Evolutionary conservation across 2,329 filamentous ascomycete genomes (phyloP), one percentile per base, ranked within the genome.

Genomic region (Xylogone sp.): DNA sequence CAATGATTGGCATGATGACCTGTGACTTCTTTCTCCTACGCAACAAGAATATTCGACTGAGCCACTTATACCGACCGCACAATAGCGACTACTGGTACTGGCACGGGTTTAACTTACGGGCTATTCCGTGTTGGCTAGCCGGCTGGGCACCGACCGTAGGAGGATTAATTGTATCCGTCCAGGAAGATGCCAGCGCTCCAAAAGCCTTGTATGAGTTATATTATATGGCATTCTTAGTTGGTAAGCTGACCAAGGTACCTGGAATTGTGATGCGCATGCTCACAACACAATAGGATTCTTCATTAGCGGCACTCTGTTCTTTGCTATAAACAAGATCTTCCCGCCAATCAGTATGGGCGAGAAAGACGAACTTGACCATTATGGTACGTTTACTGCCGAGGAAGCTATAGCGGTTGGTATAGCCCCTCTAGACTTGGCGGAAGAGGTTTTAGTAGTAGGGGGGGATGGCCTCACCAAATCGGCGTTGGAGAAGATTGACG

Each of bases 11-110:
- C 0, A 81, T 84, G 54, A 75, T 82, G 69, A 66, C 76, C 2
- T 73, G 70, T 24, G 79, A 84, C 52, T 84, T 76, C 56, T 83
- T 78, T 75, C 59, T 79, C 24, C 62, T 83, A 69, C 66, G 73
- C 6, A 50, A 58, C 12, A 53, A 64, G 48, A 64, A 65, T 20
- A 57, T 76, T 44, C 72, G 73, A 49, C 62, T 77, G 9, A 65
- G 65, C 3, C 71, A 75, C 51, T 65, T 77, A 1, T 77, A 75
- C 55, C 53, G 65, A 20, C 64, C 65, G 1, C 45, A 64, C 29
- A 56, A 62, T 5, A 65, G 67, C 1, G 64, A 71, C 19, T 78
- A 75, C 55, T 75, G 69, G 58, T 77, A 67, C 58, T 65, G 56
- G 29, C 52, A 66, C 16, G 75, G 74, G 1, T 57, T 75, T 45